Evolutionary conservation across 1,139 yeast species (phyloP).

Genomic region (Citeromyces siamensis): DNA sequence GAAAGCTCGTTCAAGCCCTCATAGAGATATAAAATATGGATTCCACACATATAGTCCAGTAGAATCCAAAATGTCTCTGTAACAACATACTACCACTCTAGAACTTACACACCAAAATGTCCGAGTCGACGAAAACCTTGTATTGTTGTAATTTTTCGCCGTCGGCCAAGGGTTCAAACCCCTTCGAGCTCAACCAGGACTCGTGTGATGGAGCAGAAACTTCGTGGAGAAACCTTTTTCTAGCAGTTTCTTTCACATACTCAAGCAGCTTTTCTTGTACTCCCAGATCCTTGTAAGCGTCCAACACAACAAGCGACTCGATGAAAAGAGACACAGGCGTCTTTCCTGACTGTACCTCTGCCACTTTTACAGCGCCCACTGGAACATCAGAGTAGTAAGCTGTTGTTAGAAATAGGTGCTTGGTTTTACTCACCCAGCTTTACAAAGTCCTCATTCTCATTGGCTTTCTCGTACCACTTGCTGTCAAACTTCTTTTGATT

Average conservation of each 20-base stretch:
- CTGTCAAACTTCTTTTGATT: conserved; percentile 17
- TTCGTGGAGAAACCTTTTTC: conserved; percentile 23
- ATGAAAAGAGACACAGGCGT: conserved; percentile 41
- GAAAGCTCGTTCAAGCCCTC: too few species aligned
- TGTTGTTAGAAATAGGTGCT: conserved; percentile 9
- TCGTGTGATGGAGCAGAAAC: conserved; percentile 8
- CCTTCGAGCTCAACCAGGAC: not conserved
- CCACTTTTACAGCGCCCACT: conserved; percentile 56
- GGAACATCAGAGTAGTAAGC: conserved; percentile 57
- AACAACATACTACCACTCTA: too few species aligned
- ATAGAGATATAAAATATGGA: too few species aligned
- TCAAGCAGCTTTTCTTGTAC: conserved; percentile 49
- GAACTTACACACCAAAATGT: conserved; percentile 47
- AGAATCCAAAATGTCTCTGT: too few species aligned
- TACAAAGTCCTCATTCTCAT: conserved; percentile 15
- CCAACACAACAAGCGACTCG: conserved; percentile 54
- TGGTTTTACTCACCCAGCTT: conserved; percentile 13
- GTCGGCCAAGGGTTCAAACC: not conserved
- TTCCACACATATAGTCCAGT: too few species aligned
- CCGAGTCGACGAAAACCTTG: conserved; percentile 26
- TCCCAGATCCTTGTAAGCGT: conserved; percentile 45
- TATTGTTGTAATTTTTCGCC: conserved; percentile 8
- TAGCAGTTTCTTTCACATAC: conserved; percentile 41
- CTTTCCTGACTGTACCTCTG: conserved; percentile 9
- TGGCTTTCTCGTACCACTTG: conserved; percentile 19